phyloP scores from a whole-genome alignment of 768 basidiomycete species.

The Boletus vinaceobasis region DNA sequence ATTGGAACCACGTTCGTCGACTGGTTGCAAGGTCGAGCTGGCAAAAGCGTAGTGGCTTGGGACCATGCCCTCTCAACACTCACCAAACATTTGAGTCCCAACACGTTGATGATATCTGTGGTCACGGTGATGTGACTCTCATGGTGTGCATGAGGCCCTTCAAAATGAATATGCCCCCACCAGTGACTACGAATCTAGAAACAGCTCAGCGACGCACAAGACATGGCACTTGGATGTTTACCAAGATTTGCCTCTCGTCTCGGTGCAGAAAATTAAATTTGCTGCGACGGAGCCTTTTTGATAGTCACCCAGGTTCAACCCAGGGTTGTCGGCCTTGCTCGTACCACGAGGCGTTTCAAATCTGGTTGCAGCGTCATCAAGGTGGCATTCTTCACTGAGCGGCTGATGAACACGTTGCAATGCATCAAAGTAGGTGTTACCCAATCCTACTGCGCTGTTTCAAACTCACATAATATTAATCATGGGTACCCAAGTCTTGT shows the following conservation, averaged over 20 bases:
- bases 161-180: neutral
- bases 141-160: constrained; percentile 1
- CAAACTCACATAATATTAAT: constrained; percentile 3
- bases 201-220: neutral
- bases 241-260: neutral
- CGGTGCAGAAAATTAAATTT: neutral
- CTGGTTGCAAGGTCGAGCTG: neutral
- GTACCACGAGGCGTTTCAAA: constrained; percentile 17
- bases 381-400: neutral
- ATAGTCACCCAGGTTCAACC: neutral
- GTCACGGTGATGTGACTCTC: neutral
- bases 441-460: constrained; percentile 3
- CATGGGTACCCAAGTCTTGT: neutral
- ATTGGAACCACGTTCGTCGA: neutral
- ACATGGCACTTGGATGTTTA: neutral
- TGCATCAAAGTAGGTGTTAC: constrained; percentile 4
- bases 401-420: constrained; percentile 14
- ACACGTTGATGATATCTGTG: constrained; percentile 11
- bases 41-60: neutral
- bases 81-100: neutral
- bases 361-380: neutral
- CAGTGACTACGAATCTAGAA: neutral
- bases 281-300: neutral
- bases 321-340: constrained; percentile 12
- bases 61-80: neutral